Conservation (phyloP, 805 yeast species). For the Kodamaea kaohsiungensis region DNA sequence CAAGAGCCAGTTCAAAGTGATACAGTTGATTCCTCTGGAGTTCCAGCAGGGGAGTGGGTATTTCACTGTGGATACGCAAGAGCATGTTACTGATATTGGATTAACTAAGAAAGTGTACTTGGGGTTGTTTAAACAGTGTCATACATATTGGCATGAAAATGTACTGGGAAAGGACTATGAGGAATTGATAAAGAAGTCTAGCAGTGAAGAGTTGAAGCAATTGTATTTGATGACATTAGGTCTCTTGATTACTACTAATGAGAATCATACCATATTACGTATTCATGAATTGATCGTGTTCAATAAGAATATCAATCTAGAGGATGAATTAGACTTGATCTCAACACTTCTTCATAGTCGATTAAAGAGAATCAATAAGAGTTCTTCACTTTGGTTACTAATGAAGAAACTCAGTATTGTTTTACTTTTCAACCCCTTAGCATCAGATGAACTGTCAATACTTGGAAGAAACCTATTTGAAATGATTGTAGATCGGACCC, state of each 20-base stretch:
- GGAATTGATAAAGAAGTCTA: background rate
- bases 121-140: conserved; percentile 33
- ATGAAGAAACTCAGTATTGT: conserved; percentile 26
- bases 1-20: conserved; percentile 5
- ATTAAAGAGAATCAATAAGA: conserved; percentile 38
- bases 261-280: conserved; percentile 31
- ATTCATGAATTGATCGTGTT: conserved; percentile 26
- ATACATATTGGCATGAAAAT: conserved; percentile 27
- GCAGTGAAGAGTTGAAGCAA: conserved; percentile 11
- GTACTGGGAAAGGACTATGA: conserved; percentile 1
- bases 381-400: conserved; percentile 39
- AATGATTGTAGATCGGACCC: conserved; percentile 16
- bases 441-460: background rate
- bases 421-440: conserved; percentile 8
- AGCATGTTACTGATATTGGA: conserved; percentile 29
- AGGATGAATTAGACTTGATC: conserved; percentile 32
- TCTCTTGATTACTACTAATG: conserved; percentile 39
- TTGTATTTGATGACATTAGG: conserved; percentile 35
- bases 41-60: background rate
- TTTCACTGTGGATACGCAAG: conserved; percentile 1
- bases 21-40: conserved; percentile 13
- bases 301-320: background rate
- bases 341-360: conserved; percentile 31
- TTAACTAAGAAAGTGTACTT: conserved; percentile 31
- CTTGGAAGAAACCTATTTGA: background rate